Conservation (phyloP, 805 yeast genomes). For the Blastobotrys attinorum region DNA sequence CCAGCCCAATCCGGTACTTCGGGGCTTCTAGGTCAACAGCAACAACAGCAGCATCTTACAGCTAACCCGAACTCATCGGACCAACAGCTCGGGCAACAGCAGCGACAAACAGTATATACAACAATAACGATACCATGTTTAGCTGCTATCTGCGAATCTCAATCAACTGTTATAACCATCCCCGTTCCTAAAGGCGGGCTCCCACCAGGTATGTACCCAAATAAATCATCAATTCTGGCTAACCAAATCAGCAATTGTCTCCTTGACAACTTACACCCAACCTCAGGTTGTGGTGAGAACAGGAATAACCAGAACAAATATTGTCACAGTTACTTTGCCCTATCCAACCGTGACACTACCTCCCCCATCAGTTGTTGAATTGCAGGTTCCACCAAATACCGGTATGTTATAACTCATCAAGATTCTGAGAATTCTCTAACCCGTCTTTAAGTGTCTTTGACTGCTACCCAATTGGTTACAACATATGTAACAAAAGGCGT, state of each 20-base stretch:
- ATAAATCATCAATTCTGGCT: background rate
- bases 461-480: background rate
- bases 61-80: background rate
- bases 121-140: background rate
- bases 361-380: conserved; percentile 2
- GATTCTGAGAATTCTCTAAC: background rate
- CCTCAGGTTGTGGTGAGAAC: conserved; percentile 7
- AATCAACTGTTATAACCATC: conserved; percentile 1
- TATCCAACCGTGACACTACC: conserved; percentile 13
- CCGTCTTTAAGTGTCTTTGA: conserved; percentile 1
- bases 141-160: background rate
- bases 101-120: background rate
- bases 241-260: conserved; percentile 1
- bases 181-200: background rate
- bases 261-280: conserved; percentile 6
- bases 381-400: conserved; percentile 6
- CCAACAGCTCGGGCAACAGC: background rate
- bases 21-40: background rate
- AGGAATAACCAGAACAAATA: conserved; percentile 7
- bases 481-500: background rate
- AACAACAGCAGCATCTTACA: background rate
- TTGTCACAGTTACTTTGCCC: conserved; percentile 13
- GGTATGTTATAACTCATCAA: conserved; percentile 1
- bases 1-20: background rate
- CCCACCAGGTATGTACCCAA: background rate